A percentile compares a stretch with the other conserved stretches of the same genome.
Evolutionary conservation across 164 flowering plant species (phyloP).

Genomic region (Magnolia officinalis): DNA sequence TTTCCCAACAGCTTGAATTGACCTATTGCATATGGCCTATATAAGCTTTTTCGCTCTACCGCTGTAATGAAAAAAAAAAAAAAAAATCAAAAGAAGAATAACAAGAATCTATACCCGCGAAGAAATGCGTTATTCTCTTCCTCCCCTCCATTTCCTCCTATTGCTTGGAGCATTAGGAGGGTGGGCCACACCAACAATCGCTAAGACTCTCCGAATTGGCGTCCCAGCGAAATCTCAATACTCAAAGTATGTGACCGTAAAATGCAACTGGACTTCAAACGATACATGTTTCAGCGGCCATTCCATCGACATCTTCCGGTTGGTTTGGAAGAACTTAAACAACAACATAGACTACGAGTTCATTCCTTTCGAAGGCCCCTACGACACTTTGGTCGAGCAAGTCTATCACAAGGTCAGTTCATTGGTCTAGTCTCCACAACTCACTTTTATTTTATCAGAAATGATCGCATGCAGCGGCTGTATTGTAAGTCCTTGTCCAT

Average conservation of each 20-base stretch:
- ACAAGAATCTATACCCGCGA: background rate
- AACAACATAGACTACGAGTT: conserved; percentile 28
- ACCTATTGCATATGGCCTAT: too few relatives aligned
- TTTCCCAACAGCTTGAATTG: too few relatives aligned
- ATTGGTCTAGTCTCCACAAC: background rate
- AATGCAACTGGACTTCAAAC: background rate
- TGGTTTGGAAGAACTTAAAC: conserved; percentile 20
- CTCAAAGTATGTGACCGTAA: background rate
- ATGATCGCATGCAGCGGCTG: background rate
- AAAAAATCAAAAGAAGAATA: background rate
- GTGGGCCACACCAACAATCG: conserved; percentile 40
- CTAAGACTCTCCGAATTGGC: conserved; percentile 35
- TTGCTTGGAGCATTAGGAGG: conserved; percentile 26
- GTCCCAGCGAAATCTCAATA: conserved; percentile 28
- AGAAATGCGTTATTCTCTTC: background rate
- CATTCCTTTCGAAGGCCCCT: conserved; percentile 15
- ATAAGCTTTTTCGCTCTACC: too few relatives aligned
- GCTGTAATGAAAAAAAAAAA: too few relatives aligned
- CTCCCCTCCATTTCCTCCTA: background rate
- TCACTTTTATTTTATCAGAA: background rate
- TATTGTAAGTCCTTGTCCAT: background rate
- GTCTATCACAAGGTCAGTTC: conserved; percentile 35
- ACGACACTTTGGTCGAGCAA: conserved; percentile 20
- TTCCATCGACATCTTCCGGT: conserved; percentile 42
- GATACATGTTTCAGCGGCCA: conserved; percentile 27